Base-by-base conservation (phyloP, 2,329 filamentous ascomycete genomes). In the Paraphoma chrysanthemicola region DNA sequence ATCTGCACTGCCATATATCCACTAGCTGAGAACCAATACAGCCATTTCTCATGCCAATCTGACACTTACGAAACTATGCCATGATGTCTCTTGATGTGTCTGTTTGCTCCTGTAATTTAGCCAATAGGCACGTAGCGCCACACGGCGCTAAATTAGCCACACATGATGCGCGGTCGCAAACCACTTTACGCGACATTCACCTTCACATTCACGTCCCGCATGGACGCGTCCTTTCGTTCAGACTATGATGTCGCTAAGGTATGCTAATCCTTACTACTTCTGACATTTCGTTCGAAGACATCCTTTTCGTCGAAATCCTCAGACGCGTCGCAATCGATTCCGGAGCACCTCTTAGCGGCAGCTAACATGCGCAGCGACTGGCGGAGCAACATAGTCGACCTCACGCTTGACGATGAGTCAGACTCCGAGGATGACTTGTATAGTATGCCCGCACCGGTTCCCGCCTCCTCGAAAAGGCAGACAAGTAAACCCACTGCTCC, bases 331-430 rank as follows among this genome's bases (percentile, higher is more conserved):
- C 31, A 18, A 4, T 49, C 23, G 14, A 29, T 12, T n/a, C 28
- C 30, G 17, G 16, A 17, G 11, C 48, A 42, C 12, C 33, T 18
- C 23, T 4, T 11, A 33, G 39, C 44, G 29, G 38, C 43, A 39
- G 54, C 59, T 70, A 55, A 69, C 59, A 57, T 56, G 48, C 39
- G 44, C 44, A 72, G 68, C 54, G 52, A 60, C 55, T 47, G 56
- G 56, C 29, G 55, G 36, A 53, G 55, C 11, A 29, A 41, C 6
- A 52, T 68, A 41, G 53, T 73, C 33, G 68, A 71, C 52, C 63
- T 71, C 3, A 72, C 70, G 0, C 23, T 54, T 23, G 62, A 36
- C 7, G 33, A 36, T 36, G 33, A 68, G 23, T 66, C 67, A 9
- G 61, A 64, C 33, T 47, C 44, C n/a, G 60, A 66, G 14, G 52